Base-by-base conservation (phyloP, 2,329 filamentous ascomycete genomes). In the Phaeomoniella chlamydospora region DNA sequence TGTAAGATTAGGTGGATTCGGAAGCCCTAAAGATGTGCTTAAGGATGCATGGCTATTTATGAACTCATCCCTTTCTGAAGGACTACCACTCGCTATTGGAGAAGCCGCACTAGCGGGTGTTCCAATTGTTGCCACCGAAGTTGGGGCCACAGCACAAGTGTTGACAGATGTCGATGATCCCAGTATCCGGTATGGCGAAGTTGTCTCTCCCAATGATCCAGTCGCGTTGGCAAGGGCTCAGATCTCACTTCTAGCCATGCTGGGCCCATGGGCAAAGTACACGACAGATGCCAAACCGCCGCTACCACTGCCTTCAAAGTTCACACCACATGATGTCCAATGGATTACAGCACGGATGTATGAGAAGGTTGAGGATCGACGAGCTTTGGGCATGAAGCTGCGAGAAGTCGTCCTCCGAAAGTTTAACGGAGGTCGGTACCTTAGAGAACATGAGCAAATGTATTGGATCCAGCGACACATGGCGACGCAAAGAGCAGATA, bases 191-290 rank as follows among this genome's bases (percentile, higher is more conserved):
- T 73, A 68, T 50, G 67, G 66, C 40, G 68, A 68, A 43, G 64
- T 73, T 12, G 68, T 73, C 3, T 64, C 69, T 9, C 70, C 70
- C 3, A 74, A 74, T 44, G 70, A 74, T 46, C 59, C 68, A 4
- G 59, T 62, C 30, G 62, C 63, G 3, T 54, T 74, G 2, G 70
- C 69, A 1, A 58, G 67, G 12, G 70, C 70, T 1, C 70, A 74
- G 44, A 62, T 74, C 43, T 67, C 66, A 37, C 56, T 73, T 31
- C 56, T 74, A 11, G 66, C 62, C 5, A 65, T 74, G 58, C 51
- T 71, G 4, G 69, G 66, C 6, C 61, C 68, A 36, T 74, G 69
- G 70, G 55, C 61, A 17, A 55, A 63, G 29, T 72, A 67, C 44
- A 65, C 67, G 3, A 61, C 65, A 4, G 67, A 70, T 38, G 46